Evolutionary conservation across 2,329 filamentous ascomycete genomes (phyloP), one percentile per base, ranked within the genome.

Genomic region (Ophiostoma populinum): DNA sequence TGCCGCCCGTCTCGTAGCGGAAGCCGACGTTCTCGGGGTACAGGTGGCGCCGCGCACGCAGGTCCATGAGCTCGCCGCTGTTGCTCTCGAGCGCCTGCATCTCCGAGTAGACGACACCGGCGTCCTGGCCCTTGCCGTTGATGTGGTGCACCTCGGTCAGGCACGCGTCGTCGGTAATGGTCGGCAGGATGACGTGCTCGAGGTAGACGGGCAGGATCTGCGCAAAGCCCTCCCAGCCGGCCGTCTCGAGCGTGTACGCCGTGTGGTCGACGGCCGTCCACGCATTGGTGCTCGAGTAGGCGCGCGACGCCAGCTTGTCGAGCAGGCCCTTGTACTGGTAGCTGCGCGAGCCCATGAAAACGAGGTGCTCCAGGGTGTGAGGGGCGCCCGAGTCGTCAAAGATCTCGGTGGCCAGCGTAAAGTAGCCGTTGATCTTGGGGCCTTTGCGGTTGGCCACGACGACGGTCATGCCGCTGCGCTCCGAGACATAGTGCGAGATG

Each of bases 241-340:
- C 90, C 9, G 85, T 90, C 48, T 94, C 82, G 12, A 98, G 65
- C 0, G 85, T 94, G 56, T 98, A 98, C 3, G 86, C 86, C 1
- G 92, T 98, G 51, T 95, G 86, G 47, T 95, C 90, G 10, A 80
- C 90, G 16, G 85, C 85, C 1, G 90, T 98, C 83, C 87, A 98
- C 4, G 90, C 90, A 55, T 98, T 98, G 21, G 90, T 98, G 39
- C 70, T 71, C 2, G 87, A 92, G 54, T 95, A 98, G 2, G 87
- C 83, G 44, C 92, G 73, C 5, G 83, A 92, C 3, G 90, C 83
- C 39, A 98, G 68, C 58, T 92, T 93, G 54, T 95, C 87, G 13
- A 98, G 67, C 26, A 98, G 74, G 2, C 90, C 90, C 55, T 95
- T 95, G 62, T 92, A 95, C 41, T 71, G 78, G 54, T 93, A 95